Base-by-base conservation (phyloP, 495 filamentous ascomycete species). In the Aspergillus bertholletiae region DNA sequence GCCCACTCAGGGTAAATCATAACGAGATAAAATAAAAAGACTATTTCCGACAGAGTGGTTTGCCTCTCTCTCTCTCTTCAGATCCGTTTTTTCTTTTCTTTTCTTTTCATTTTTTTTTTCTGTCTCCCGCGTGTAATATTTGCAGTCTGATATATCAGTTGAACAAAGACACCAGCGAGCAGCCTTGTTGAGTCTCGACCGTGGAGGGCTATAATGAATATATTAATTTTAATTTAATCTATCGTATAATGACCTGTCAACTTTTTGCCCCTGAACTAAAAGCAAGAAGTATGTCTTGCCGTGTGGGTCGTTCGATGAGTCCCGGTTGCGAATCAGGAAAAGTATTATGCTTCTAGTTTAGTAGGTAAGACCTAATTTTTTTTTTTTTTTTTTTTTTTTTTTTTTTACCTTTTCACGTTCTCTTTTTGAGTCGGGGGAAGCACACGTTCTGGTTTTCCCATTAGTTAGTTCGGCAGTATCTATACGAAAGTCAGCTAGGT, bases 221-320 rank as follows among this genome's bases (percentile, higher is more conserved):
- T 15, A 37, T 37, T 37, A 37, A 37, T 37, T n/a, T 37, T 37
- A 37, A 37, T 34, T 13, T 34, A 34, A 34, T 37, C 35, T 22
- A 27, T 45, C 41, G 47, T 40, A 53, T 30, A 37, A 34, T 59
- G 53, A 59, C 48, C 45, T 59, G 57, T 59, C 53, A 59, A 13
- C 32, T 56, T 21, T n/a, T 12, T 9, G 13, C 57, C 45, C 49
- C 53, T 56, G 54, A 56, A 22, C n/a, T 43, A 21, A 45, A 35
- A 40, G 27, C 54, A n/a, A 34, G 47, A 49, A 57, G 51, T 43
- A 37, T 49, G 37, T 56, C 49, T 49, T 49, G 44, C 49, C 53
- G 57, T 41, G 53, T 56, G 57, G 57, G 57, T 49, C 53, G 32
- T 39, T 40, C 24, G n/a, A 51, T 13, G 7, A 37, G 34, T 37